Conservation (phyloP, 345 rosid species). For the Euphorbia tirucalli region DNA sequence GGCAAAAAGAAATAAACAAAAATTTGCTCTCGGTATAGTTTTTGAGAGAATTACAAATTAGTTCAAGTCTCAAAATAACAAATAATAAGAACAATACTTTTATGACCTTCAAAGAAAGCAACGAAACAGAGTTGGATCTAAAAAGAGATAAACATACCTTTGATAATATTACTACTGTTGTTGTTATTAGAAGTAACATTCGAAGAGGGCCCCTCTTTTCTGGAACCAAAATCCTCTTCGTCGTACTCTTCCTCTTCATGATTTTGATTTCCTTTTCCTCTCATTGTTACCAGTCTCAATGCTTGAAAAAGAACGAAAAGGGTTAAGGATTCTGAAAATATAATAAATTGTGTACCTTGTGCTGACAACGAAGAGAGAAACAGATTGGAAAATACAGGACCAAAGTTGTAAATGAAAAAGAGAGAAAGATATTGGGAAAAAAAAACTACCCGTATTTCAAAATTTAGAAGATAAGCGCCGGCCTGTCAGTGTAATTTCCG, state of each 20-base stretch:
- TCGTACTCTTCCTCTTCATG: conserved; percentile 76
- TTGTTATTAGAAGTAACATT: conserved; percentile 20
- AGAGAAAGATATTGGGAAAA: background rate
- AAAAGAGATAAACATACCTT: conserved; percentile 33
- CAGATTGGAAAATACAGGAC: too few species aligned
- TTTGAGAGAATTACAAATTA: too few species aligned
- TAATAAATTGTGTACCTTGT: background rate
- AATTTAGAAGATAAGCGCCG: background rate
- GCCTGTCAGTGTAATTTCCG: background rate
- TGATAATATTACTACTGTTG: conserved; percentile 28
- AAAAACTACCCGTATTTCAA: background rate
- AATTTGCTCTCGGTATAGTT: background rate
- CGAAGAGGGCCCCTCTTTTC: conserved; percentile 57
- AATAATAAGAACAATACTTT: background rate
- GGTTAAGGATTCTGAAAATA: conserved; percentile 8
- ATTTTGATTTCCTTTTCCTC: conserved; percentile 60
- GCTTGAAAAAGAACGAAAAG: background rate
- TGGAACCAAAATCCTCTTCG: conserved; percentile 65
- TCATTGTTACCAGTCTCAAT: conserved; percentile 37
- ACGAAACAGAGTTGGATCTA: conserved; percentile 36
- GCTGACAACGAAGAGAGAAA: background rate
- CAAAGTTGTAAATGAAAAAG: too few species aligned
- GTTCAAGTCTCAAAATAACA: background rate
- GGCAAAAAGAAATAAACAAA: background rate
- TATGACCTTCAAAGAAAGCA: conserved; percentile 7